A percentile compares a stretch with the other conserved stretches of the same genome.
phyloP scores from a whole-genome alignment of 2,329 filamentous ascomycete species.

The Hypoxylon sp. region DNA sequence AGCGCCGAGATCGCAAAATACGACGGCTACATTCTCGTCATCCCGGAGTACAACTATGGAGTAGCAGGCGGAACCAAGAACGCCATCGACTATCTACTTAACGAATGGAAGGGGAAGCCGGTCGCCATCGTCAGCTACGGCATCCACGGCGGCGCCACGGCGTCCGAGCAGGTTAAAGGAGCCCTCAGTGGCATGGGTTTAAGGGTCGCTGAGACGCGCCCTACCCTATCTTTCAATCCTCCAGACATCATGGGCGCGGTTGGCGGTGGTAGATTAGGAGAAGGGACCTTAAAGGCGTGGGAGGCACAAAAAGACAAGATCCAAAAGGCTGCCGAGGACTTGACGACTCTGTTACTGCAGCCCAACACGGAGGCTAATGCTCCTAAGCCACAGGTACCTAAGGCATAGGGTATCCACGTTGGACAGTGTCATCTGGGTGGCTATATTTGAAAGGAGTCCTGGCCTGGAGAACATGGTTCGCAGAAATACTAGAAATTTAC shows the following conservation, averaged over 20 bases:
- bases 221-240: slow-evolving; percentile 51
- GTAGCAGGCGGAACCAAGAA: slow-evolving; percentile 71
- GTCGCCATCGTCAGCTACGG: slow-evolving; percentile 69
- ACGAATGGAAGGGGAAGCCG: slow-evolving; percentile 72
- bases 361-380: slow-evolving; percentile 37
- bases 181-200: slow-evolving; percentile 53
- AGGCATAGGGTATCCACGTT: neutral
- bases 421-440: neutral
- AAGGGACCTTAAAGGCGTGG: slow-evolving; percentile 47
- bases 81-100: slow-evolving; percentile 72
- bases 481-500: slow-evolving; percentile 5
- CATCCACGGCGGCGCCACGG: slow-evolving; percentile 57
- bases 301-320: slow-evolving; percentile 38
- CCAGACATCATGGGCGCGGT: slow-evolving; percentile 46
- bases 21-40: slow-evolving; percentile 65
- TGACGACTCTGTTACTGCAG: slow-evolving; percentile 50
- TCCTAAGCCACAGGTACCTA: slow-evolving; percentile 14
- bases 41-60: slow-evolving; percentile 71
- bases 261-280: slow-evolving; percentile 46
- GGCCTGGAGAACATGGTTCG: neutral
- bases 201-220: slow-evolving; percentile 53
- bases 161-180: slow-evolving; percentile 52
- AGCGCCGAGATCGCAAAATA: slow-evolving; percentile 60
- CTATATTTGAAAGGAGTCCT: slow-evolving; percentile 16
- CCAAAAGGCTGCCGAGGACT: slow-evolving; percentile 48